Base-by-base conservation (phyloP, 2,329 filamentous ascomycete genomes). In the Phyllosticta citriasiana region DNA sequence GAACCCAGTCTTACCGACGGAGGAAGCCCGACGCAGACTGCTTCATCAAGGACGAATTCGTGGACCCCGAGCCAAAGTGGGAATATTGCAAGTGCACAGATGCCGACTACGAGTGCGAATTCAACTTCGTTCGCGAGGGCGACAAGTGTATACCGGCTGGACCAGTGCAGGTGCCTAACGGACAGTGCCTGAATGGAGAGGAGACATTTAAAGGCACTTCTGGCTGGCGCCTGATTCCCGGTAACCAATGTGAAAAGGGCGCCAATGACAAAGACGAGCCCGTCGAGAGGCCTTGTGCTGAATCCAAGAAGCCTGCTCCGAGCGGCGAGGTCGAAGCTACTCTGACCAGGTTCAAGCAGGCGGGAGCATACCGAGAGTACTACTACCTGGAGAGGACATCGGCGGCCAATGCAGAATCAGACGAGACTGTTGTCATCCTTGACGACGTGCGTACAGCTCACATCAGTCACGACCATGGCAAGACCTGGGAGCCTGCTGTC, bases 21-120 rank as follows among this genome's bases (percentile, higher is more conserved):
- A 86, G 94, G 67, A 97, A 95, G 79, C 88, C 91, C 71, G 83
- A 89, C 67, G 88, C 89, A 19, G 85, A 96, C 63, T 99, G 95
- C 75, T 96, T 97, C 72, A 82, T 97, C 67, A 88, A 89, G 67
- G 81, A 89, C 63, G 85, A 93, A 59, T 97, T 96, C 77, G 85
- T 91, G 69, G 88, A 94, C 64, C 86, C 89, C 0, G 75, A 83
- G 35, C 84, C 88, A 1, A 78, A 86, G 63, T 87, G 83, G 27
- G 84, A 90, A 67, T 75, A 84, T 55, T 99, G 94, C 78, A 84
- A 89, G 51, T 99, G 94, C 74, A 85, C 86, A 0, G 84, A 88
- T 62, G 79, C 80, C 35, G 95, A 99, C 73, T 99, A 96, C 72
- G 94, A 99, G 76, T 99, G 94, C 72, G 93, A 97, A 71, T 96